A percentile compares a stretch with the other conserved stretches of the same genome.
These are phyloP conservation scores for Jaminaea rosea DNA, from an alignment of 1,284 basidiomycete genomes.

Conservation along the genomic window DNA sequence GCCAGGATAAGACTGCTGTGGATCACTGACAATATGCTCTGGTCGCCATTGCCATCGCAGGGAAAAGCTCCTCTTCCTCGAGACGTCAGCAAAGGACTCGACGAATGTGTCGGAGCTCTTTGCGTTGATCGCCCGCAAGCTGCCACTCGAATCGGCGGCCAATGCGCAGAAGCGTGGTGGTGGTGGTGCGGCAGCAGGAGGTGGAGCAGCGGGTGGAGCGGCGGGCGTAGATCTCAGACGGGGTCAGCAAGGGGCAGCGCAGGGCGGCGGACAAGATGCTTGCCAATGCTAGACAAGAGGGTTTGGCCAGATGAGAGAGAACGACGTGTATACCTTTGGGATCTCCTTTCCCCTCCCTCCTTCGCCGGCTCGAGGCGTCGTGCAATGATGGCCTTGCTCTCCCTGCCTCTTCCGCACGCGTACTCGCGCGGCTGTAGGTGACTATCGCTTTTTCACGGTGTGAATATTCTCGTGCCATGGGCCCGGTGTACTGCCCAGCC, in stretches of 20 bases:
- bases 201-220: slow-evolving; percentile 9
- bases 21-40: background rate
- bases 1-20: no score
- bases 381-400: no score
- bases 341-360: no score
- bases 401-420: no score
- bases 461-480: no score
- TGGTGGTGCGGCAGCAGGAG: slow-evolving; percentile 10
- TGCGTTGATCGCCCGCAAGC: slow-evolving; percentile 39
- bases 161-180: slow-evolving; percentile 21
- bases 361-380: no score
- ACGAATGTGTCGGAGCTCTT: slow-evolving; percentile 72
- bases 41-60: background rate
- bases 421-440: no score
- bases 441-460: no score
- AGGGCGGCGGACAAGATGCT: slow-evolving; percentile 10
- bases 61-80: slow-evolving; percentile 88
- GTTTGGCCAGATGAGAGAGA: no score
- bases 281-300: slow-evolving; percentile 28
- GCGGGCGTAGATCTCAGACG: slow-evolving; percentile 22
- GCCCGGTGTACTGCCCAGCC: no score
- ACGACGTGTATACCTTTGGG: no score
- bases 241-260: slow-evolving; percentile 18
- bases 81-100: slow-evolving; percentile 89
- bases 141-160: slow-evolving; percentile 36